Conservation (phyloP, 805 yeast species). For the Maudiozyma pseudohumilis region DNA sequence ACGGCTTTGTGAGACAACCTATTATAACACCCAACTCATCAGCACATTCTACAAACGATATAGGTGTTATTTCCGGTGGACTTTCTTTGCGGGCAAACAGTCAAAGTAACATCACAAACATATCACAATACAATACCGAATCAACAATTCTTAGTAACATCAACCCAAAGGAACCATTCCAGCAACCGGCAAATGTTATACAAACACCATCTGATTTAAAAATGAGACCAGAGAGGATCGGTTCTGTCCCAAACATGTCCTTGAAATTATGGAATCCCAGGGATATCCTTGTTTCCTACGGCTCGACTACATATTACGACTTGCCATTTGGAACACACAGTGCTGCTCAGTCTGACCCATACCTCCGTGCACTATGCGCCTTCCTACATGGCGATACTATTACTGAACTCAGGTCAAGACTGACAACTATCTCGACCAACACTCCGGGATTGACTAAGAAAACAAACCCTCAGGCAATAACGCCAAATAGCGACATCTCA, state of each 20-base stretch:
- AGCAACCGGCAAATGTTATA: neutral
- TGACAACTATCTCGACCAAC: conserved; percentile 3
- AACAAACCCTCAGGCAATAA: neutral
- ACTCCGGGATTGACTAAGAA: neutral
- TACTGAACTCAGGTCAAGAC: conserved; percentile 8
- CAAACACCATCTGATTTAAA: neutral
- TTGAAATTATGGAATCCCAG: conserved; percentile 12
- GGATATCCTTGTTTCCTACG: conserved; percentile 11
- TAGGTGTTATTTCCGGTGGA: neutral
- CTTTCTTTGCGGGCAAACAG: neutral
- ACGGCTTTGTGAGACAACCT: neutral
- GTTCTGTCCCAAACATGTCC: conserved; percentile 2
- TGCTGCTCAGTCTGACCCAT: conserved; percentile 11
- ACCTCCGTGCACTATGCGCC: conserved; percentile 9
- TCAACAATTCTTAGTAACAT: neutral
- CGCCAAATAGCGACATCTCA: conserved; percentile 1
- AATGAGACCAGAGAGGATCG: neutral
- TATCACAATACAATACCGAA: neutral
- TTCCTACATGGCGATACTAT: conserved; percentile 13
- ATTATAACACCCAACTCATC: neutral
- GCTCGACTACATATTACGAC: conserved; percentile 12
- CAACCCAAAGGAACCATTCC: neutral
- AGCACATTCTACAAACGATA: neutral
- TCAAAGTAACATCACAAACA: neutral
- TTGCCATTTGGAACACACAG: conserved; percentile 13